These are phyloP conservation scores for Nyssa sinensis DNA, from an alignment of 148 eudicot genomes.

Conservation along the genomic window DNA sequence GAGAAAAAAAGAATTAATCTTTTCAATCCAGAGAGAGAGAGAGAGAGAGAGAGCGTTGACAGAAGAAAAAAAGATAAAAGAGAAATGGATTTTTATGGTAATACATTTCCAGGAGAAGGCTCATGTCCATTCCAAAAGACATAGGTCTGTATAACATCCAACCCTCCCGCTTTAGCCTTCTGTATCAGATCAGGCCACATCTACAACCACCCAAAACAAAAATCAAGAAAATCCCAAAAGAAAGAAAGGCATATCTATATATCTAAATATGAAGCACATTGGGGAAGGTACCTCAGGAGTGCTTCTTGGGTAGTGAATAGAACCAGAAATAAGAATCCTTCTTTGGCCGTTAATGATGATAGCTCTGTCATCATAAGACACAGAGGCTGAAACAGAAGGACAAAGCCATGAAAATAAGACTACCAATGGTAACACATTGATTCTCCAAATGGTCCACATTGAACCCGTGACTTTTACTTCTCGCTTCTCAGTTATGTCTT, in stretches of 20 bases:
- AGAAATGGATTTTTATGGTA: background rate
- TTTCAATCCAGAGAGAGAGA: too few relatives aligned
- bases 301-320: constrained; percentile 89
- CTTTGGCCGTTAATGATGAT: constrained; percentile 58
- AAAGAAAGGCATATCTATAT: background rate
- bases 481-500: background rate
- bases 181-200: constrained; percentile 95
- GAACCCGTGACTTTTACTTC: background rate
- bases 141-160: constrained; percentile 93
- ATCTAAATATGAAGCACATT: too few relatives aligned
- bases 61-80: background rate
- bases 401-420: constrained; percentile 19
- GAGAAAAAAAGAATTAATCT: background rate
- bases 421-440: constrained; percentile 11
- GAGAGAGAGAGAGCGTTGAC: too few relatives aligned
- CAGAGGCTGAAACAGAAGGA: constrained; percentile 41
- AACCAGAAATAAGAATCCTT: constrained; percentile 71
- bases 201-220: constrained; percentile 36
- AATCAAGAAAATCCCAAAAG: too few relatives aligned
- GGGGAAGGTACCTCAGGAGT: constrained; percentile 69
- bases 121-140: constrained; percentile 98
- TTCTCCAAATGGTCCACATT: constrained; percentile 19
- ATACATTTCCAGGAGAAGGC: constrained; percentile 80
- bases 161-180: constrained; percentile 86
- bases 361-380: constrained; percentile 65